Percentiles rank a stretch among this genome's conserved stretches.
Evolutionary conservation across 116 monocot genomes (phyloP).

Genomic region (Zostera marina): DNA sequence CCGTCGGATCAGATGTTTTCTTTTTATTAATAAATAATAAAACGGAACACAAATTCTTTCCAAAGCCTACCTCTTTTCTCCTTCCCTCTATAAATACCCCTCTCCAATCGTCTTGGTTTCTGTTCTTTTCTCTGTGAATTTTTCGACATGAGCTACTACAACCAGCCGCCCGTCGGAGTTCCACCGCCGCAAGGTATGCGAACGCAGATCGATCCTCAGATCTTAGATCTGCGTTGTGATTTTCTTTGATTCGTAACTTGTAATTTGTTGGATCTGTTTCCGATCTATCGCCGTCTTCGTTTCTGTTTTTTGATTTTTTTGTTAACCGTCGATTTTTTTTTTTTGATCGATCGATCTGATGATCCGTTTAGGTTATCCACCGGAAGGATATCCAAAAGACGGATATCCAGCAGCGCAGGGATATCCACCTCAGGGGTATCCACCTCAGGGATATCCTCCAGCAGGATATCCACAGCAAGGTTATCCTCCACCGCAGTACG

Average conservation of each 20-base stretch:
- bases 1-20: no score
- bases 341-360: background rate
- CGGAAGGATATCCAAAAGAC: slow-evolving; percentile 42
- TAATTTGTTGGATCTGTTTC: background rate
- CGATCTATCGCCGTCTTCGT: background rate
- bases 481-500: slow-evolving; percentile 38
- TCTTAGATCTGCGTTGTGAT: slow-evolving; percentile 1
- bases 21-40: no score
- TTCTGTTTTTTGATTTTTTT: background rate
- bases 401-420: slow-evolving; percentile 42
- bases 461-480: slow-evolving; percentile 17
- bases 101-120: background rate
- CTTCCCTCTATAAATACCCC: background rate
- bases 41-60: no score
- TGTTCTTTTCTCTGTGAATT: background rate
- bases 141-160: slow-evolving; percentile 58
- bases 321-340: background rate
- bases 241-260: slow-evolving; percentile 1
- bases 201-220: background rate
- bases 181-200: slow-evolving; percentile 67
- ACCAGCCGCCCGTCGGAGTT: slow-evolving; percentile 69
- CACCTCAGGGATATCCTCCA: slow-evolving; percentile 33
- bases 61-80: slow-evolving; percentile 17
- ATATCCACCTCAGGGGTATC: slow-evolving; percentile 47
- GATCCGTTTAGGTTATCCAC: slow-evolving; percentile 35